Evolutionary conservation across 2,329 filamentous ascomycete species (phyloP), one percentile per base, ranked within the genome.

Genomic region (Xylariales sp.): DNA sequence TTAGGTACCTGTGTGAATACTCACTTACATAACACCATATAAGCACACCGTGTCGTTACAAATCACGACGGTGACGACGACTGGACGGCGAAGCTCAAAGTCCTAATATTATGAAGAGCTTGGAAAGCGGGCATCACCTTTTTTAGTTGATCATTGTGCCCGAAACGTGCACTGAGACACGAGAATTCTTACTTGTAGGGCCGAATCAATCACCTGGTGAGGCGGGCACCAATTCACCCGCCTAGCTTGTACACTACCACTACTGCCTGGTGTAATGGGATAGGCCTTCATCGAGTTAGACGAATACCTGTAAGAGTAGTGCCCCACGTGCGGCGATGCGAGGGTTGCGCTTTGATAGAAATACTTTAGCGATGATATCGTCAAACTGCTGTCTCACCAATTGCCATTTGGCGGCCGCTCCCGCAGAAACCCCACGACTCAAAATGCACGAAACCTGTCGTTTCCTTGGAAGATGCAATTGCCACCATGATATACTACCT

Each of bases 151-250:
- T 65, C 57, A 58, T 49, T 48, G 36, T 41, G 46, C 39, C 60
- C 54, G 55, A 67, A 39, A 64, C 59, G 14, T 18, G 67, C 48
- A 65, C 64, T 73, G 74, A 75, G 69, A 74, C 74, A 74, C 69
- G 69, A 23, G 23, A 2, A 74, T 74, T 71, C 62, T 65, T 64
- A 64, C 71, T 72, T 74, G 73, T 74, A 75, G 74, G 74, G 72
- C 74, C 74, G 74, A 75, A 75, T 74, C 50, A 69, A 23, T 23
- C 23, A 23, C 23, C 68, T 34, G 62, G 65, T 68, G 68, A 69
- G 63, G 52, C 48, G 10, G 62, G 69, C 72, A 69, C 73, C 72
- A 72, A 70, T 41, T 52, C 46, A 39, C 45, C 57, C 28, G 46
- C 45, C 57, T 34, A 55, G 55, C 61, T 49, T 32, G 41, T 43